phyloP scores from a whole-genome alignment of 2,329 filamentous ascomycete species.

The Diaporthe citri region DNA sequence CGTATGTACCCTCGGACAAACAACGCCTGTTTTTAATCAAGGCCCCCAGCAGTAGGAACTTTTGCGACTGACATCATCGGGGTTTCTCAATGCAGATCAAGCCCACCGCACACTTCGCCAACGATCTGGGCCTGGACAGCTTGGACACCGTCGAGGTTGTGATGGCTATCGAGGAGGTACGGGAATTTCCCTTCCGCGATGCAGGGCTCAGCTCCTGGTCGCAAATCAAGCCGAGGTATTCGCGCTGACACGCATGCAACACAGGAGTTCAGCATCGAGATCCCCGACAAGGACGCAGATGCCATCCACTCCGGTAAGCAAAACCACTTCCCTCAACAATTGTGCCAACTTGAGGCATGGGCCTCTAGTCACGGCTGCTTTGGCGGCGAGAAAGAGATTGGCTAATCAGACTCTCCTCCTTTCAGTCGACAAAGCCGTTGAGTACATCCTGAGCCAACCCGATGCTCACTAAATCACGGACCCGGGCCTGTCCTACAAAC shows the following conservation, averaged over 20 bases:
- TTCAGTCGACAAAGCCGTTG: slow-evolving; percentile 90
- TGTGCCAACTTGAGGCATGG: too few relatives aligned
- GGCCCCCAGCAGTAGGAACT: not conserved
- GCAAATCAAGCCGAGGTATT: not conserved
- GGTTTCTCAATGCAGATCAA: slow-evolving; percentile 73
- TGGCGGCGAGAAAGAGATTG: too few relatives aligned
- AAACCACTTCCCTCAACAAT: not conserved
- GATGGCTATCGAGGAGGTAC: slow-evolving; percentile 99
- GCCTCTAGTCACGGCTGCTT: not conserved
- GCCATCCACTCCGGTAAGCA: slow-evolving; percentile 90
- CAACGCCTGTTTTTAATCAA: not conserved
- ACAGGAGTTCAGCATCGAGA: slow-evolving; percentile 86
- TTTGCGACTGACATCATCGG: slow-evolving; percentile 28
- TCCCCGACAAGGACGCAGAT: slow-evolving; percentile 97
- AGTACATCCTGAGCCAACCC: slow-evolving; percentile 93
- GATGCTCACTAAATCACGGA: slow-evolving; percentile 76
- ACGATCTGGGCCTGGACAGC: slow-evolving; percentile 96
- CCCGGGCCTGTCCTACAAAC: not conserved
- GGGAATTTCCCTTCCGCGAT: slow-evolving; percentile 41
- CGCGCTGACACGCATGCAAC: not conserved
- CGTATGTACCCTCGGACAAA: slow-evolving; percentile 57
- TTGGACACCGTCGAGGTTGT: slow-evolving; percentile 99
- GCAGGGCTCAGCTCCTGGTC: slow-evolving; percentile 24
- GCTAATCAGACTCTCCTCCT: slow-evolving; percentile 1
- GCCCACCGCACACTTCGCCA: slow-evolving; percentile 88